Evolutionary conservation across 2,329 filamentous ascomycete genomes (phyloP).

Genomic region (Lecanicillium sp.): DNA sequence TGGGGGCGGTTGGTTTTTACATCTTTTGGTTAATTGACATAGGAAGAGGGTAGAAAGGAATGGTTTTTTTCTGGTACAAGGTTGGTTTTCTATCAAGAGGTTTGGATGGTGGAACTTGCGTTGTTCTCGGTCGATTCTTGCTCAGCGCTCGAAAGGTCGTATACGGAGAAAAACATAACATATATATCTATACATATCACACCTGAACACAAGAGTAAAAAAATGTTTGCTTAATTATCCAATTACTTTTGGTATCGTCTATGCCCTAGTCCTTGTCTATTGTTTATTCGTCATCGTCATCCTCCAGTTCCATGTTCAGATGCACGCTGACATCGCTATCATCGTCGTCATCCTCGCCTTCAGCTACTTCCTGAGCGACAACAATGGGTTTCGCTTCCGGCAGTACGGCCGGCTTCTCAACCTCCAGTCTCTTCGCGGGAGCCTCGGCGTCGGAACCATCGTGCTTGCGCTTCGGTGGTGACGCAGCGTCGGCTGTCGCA

Average conservation of each 20-base stretch:
- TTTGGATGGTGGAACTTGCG: too few relatives aligned
- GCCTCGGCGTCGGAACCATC: conserved; percentile 24
- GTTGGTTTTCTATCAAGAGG: too few relatives aligned
- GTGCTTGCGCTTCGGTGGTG: conserved; percentile 31
- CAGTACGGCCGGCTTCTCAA: conserved; percentile 22
- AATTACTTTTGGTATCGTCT: not conserved
- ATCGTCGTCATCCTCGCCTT: conserved; percentile 30
- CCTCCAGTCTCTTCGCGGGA: conserved; percentile 32
- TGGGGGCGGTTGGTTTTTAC: too few relatives aligned
- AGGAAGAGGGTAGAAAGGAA: too few relatives aligned
- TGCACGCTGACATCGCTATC: conserved; percentile 48
- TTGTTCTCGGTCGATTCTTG: too few relatives aligned
- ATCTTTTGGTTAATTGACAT: too few relatives aligned
- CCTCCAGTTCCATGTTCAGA: conserved; percentile 52
- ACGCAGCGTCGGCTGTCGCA: conserved; percentile 13
- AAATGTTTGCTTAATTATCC: too few relatives aligned
- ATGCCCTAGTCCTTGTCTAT: not conserved
- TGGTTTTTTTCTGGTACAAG: too few relatives aligned
- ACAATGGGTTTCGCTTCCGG: conserved; percentile 12
- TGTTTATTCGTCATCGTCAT: conserved; percentile 34
- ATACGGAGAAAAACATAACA: too few relatives aligned
- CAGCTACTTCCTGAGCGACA: conserved; percentile 10
- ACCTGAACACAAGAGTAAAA: too few relatives aligned
- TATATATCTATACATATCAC: too few relatives aligned
- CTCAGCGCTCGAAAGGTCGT: too few relatives aligned